These are phyloP conservation scores for Penicillium paradoxum DNA, from an alignment of 495 filamentous ascomycete genomes.

Conservation along the genomic window DNA sequence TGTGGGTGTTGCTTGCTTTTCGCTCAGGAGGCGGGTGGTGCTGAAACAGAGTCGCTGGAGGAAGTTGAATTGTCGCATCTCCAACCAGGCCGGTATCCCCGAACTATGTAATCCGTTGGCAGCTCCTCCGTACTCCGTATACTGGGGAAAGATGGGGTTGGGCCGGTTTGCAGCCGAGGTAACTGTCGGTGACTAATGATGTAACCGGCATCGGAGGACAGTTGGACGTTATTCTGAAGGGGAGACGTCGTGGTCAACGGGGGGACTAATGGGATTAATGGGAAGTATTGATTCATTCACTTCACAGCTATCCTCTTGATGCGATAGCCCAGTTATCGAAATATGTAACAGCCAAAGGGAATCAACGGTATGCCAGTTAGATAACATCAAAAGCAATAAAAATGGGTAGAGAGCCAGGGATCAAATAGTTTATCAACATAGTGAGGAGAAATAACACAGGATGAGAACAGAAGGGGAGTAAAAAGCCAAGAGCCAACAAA, in stretches of 20 bases:
- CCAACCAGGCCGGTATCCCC: background rate
- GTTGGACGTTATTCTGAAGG: background rate
- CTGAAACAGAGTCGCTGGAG: background rate
- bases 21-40: background rate
- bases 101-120: background rate
- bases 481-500: background rate
- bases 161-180: slow-evolving; percentile 4
- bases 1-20: background rate
- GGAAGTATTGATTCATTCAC: background rate
- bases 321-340: background rate
- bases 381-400: background rate
- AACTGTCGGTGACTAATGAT: slow-evolving; percentile 5
- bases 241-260: too few species aligned
- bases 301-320: background rate
- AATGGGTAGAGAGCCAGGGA: slow-evolving; percentile 9
- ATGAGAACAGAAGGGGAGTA: slow-evolving; percentile 17
- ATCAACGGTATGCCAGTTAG: slow-evolving; percentile 1
- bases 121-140: background rate
- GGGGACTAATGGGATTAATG: too few species aligned
- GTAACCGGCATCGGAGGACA: background rate
- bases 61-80: background rate
- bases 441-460: slow-evolving; percentile 22
- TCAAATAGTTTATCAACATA: slow-evolving; percentile 23
- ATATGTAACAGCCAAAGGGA: background rate
- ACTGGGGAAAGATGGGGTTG: background rate